These are phyloP conservation scores for Ustilago tritici DNA, from an alignment of 1,284 basidiomycete species.

Conservation along the genomic window DNA sequence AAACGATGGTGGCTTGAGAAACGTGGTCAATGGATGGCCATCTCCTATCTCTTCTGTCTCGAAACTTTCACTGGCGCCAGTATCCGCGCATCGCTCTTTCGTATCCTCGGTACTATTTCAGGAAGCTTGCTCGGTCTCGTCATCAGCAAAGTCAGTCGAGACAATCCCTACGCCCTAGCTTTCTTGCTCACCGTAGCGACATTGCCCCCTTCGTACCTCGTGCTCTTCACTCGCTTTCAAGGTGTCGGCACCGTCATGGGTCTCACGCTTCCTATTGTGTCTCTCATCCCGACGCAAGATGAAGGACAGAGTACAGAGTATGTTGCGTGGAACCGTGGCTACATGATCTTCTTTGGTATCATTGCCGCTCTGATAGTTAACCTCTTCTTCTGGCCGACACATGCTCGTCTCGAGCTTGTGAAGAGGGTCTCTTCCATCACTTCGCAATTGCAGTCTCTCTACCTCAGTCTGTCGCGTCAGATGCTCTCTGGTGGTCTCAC, in stretches of 20 bases:
- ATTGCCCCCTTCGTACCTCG: conserved; percentile 70
- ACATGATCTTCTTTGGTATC: conserved; percentile 65
- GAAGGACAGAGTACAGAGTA: conserved; percentile 40
- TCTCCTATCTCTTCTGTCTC: conserved; percentile 71
- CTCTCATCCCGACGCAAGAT: conserved; percentile 71
- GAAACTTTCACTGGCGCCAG: conserved; percentile 72
- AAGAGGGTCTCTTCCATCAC: conserved; percentile 46
- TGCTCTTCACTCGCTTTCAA: conserved; percentile 66
- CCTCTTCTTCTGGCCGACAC: conserved; percentile 62
- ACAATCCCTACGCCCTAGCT: conserved; percentile 71
- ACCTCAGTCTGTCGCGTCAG: conserved; percentile 62
- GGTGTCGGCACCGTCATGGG: conserved; percentile 71
- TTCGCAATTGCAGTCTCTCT: conserved; percentile 53
- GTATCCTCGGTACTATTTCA: conserved; percentile 71
- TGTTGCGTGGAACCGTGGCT: conserved; percentile 57
- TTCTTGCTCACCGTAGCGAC: conserved; percentile 69
- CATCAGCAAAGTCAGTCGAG: conserved; percentile 70
- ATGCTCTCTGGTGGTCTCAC: conserved; percentile 54
- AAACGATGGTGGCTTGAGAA: conserved; percentile 70
- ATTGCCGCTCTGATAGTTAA: conserved; percentile 63
- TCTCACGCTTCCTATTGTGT: conserved; percentile 63
- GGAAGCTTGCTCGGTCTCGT: conserved; percentile 71
- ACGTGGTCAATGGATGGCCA: conserved; percentile 71
- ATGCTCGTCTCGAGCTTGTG: conserved; percentile 60
- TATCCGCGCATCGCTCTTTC: conserved; percentile 70